Conservation (phyloP, 768 basidiomycete species). For the Candolleomyces eurysporus region DNA sequence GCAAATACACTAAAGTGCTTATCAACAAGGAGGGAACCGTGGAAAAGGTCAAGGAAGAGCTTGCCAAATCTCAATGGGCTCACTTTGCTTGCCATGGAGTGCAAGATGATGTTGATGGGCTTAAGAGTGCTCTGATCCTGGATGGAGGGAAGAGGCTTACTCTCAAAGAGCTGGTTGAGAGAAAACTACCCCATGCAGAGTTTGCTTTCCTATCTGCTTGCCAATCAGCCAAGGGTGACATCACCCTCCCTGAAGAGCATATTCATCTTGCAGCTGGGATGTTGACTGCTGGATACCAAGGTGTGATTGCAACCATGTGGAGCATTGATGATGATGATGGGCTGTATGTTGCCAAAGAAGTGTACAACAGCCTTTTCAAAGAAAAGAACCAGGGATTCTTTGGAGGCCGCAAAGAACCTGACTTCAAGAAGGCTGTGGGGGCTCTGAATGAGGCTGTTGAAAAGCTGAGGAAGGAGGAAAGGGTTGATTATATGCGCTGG, state of each 20-base stretch:
- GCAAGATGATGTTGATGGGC: conserved; percentile 4
- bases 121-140: conserved; percentile 8
- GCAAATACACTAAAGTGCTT: neutral
- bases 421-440: neutral
- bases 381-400: neutral
- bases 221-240: conserved; percentile 7
- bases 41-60: conserved; percentile 9
- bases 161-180: conserved; percentile 3
- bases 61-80: conserved; percentile 9
- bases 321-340: conserved; percentile 8
- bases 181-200: conserved; percentile 1
- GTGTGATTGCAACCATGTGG: conserved; percentile 14
- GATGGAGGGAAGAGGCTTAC: conserved; percentile 3
- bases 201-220: conserved; percentile 14
- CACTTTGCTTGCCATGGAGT: conserved; percentile 12
- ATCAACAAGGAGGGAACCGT: conserved; percentile 1
- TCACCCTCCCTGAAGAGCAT: conserved; percentile 9
- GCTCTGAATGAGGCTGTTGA: neutral
- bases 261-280: conserved; percentile 13
- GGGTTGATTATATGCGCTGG: conserved; percentile 1
- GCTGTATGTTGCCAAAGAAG: conserved; percentile 1
- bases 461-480: neutral
- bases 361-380: conserved; percentile 3
- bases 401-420: no score
- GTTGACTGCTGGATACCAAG: conserved; percentile 8